These are phyloP conservation scores for Thyridium curvatum DNA, from an alignment of 2,329 filamentous ascomycete species.

Conservation along the genomic window DNA sequence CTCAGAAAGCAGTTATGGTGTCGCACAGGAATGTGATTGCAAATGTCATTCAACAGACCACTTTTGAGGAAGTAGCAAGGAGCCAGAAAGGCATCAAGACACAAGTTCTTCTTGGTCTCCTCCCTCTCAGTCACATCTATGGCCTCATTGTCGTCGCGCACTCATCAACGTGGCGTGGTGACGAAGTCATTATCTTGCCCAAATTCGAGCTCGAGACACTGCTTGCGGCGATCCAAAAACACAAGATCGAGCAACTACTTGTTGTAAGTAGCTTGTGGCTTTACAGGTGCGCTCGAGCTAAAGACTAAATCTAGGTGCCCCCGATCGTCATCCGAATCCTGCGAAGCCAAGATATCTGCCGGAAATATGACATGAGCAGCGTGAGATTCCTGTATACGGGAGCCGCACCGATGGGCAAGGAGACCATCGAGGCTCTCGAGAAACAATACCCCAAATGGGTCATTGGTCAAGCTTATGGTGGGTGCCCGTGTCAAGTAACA, in stretches of 20 bases:
- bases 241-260: conserved; percentile 60
- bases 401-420: conserved; percentile 70
- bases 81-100: conserved; percentile 17
- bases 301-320: conserved; percentile 51
- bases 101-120: conserved; percentile 49
- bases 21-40: conserved; percentile 70
- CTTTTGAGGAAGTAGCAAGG: conserved; percentile 29
- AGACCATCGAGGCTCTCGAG: conserved; percentile 60
- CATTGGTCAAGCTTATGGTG: conserved; percentile 66
- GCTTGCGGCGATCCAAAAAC: conserved; percentile 57
- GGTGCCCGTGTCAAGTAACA: conserved; percentile 4
- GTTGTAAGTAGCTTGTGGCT: conserved; percentile 38
- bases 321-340: conserved; percentile 76
- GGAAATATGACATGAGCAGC: conserved; percentile 65
- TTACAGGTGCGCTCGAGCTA: not conserved
- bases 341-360: conserved; percentile 53
- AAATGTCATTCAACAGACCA: conserved; percentile 57
- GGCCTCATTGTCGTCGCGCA: conserved; percentile 66
- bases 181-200: conserved; percentile 62
- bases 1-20: conserved; percentile 72
- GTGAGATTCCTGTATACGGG: conserved; percentile 64
- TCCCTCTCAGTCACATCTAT: conserved; percentile 77
- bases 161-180: conserved; percentile 59
- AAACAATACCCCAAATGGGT: conserved; percentile 55
- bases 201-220: conserved; percentile 65